Base-by-base conservation (phyloP, 1,284 basidiomycete species). In the Naganishia cerealis region DNA sequence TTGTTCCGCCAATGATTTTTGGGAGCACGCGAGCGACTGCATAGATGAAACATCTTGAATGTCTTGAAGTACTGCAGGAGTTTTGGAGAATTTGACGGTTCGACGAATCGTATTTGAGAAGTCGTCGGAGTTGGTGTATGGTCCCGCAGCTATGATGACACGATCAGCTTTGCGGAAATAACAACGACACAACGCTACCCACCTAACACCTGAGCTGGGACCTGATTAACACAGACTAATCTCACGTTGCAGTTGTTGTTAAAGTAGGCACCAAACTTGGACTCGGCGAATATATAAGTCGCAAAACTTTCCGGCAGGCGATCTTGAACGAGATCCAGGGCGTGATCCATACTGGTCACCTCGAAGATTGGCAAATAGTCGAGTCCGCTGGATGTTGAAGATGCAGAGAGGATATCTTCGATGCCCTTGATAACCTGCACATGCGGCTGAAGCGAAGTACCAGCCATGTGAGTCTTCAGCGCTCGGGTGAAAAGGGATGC, bases 241-340 rank as follows among this genome's bases (percentile, higher is more conserved):
- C 29, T 18, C 15, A 62, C 58, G 24, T 38, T 53, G 33, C 67
- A 52, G 40, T 53, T 57, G 52, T 68, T 71, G 54, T 55, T 58
- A 12, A 65, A 67, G 42, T 71, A 71, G 6, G 63, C 57, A 6
- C 67, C 70, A 54, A 71, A 71, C 13, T 18, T 26, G 33, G 52
- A 33, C 21, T 40, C 43, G 8, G 70, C 66, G 40, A 71, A 68
- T 6, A 71, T 66, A 55, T 68, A 71, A 16, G 63, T 63, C n/a
- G 57, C 57, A 24, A 57, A 39, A 9, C 61, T 56, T 21, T 54
- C 40, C 18, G 65, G 52, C 33, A 62, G 18, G 42, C 50, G 61
- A 48, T 70, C 66, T 26, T 55, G 50, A 2, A 66, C 58, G 39
- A 67, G 62, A 39, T 71, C 70, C 15, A 71, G 13, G 6, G 70